A percentile compares a stretch with the other conserved stretches of the same genome.
phyloP scores from a whole-genome alignment of 2,329 filamentous ascomycete species.

The Cyanodermella asteris region DNA sequence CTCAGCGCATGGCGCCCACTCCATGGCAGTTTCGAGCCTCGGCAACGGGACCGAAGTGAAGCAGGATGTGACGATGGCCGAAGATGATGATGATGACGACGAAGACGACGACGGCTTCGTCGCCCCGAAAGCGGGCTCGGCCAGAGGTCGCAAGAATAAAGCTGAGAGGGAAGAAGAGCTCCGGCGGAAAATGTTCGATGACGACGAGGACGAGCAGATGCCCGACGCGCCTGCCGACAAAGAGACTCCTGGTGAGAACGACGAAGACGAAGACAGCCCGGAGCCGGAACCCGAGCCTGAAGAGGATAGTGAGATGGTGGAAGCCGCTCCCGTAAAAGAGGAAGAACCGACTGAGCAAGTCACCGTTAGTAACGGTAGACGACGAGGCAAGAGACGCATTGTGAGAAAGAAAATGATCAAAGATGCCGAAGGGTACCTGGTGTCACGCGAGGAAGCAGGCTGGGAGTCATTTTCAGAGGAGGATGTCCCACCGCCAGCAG shows the following conservation, averaged over 20 bases:
- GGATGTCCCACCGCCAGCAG: slow-evolving; percentile 34
- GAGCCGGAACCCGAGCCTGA: slow-evolving; percentile 38
- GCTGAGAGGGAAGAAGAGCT: slow-evolving; percentile 43
- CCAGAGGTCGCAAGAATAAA: slow-evolving; percentile 18
- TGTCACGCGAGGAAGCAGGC: slow-evolving; percentile 60
- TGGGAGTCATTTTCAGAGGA: slow-evolving; percentile 95
- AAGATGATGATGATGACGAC: slow-evolving; percentile 33
- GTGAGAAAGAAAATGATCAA: slow-evolving; percentile 74
- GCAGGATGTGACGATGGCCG: slow-evolving; percentile 14
- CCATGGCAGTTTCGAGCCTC: too few species aligned
- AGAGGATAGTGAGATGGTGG: slow-evolving; percentile 12
- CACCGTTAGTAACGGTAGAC: slow-evolving; percentile 38
- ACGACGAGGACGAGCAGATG: slow-evolving; percentile 15
- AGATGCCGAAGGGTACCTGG: slow-evolving; percentile 78
- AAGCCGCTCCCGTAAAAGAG: neutral
- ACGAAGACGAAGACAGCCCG: slow-evolving; percentile 10
- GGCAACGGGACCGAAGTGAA: too few species aligned
- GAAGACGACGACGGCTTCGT: slow-evolving; percentile 30
- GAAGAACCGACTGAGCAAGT: slow-evolving; percentile 26
- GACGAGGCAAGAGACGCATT: slow-evolving; percentile 55
- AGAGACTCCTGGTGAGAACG: too few species aligned
- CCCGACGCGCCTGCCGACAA: slow-evolving; percentile 4
- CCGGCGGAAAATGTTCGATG: slow-evolving; percentile 56
- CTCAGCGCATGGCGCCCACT: slow-evolving; percentile 12
- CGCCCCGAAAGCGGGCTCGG: slow-evolving; percentile 15